phyloP scores from a whole-genome alignment of 805 yeast genomes.

The Candida xiaguanensis region DNA sequence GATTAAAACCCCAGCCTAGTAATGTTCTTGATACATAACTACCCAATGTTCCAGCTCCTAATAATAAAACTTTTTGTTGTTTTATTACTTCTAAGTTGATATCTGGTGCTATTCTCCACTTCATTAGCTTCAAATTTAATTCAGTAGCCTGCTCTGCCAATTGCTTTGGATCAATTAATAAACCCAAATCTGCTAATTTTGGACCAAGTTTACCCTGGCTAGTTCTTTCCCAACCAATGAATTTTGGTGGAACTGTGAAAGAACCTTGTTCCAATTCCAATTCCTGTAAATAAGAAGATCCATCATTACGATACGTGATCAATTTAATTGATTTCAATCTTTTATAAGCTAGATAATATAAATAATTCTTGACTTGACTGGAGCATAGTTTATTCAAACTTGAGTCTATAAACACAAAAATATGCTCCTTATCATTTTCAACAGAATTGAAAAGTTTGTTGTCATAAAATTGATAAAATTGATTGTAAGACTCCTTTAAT shows the following conservation, averaged over 20 bases:
- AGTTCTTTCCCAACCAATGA: constrained; percentile 91
- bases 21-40: constrained; percentile 83
- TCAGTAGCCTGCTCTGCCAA: constrained; percentile 92
- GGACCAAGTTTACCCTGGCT: constrained; percentile 71
- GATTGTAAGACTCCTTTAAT: constrained; percentile 1
- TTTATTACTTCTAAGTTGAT: constrained; percentile 66
- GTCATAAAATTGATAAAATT: constrained; percentile 14
- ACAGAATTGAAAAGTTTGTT: constrained; percentile 4
- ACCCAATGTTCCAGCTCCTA: constrained; percentile 98
- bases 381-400: constrained; percentile 39
- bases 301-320: constrained; percentile 21
- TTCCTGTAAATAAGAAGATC: constrained; percentile 14
- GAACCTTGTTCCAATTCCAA: constrained; percentile 16
- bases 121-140: constrained; percentile 86
- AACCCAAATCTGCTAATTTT: constrained; percentile 75
- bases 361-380: constrained; percentile 55
- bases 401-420: constrained; percentile 31
- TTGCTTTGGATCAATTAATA: constrained; percentile 74
- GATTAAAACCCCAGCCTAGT: constrained; percentile 91
- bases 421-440: constrained; percentile 1
- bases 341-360: constrained; percentile 40
- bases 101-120: constrained; percentile 91
- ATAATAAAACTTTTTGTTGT: constrained; percentile 59
- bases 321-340: constrained; percentile 20
- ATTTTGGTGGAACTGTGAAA: constrained; percentile 30